A percentile compares a stretch with the other conserved stretches of the same genome.
phyloP scores from a whole-genome alignment of 768 basidiomycete genomes.

The Erythrobasidium yunnanense region DNA sequence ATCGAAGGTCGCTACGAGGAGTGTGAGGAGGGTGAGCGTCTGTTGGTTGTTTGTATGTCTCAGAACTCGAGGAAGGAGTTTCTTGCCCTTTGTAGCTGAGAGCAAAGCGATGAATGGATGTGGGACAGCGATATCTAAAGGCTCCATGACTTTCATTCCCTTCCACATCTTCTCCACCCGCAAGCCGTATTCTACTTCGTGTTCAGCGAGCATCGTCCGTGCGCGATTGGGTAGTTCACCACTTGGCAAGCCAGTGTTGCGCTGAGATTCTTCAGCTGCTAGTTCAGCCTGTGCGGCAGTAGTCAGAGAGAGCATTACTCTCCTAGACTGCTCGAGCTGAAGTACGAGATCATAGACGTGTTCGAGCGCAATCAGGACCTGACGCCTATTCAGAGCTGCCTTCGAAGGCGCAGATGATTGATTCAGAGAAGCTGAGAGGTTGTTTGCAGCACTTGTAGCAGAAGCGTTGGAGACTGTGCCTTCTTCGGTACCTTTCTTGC shows the following conservation, averaged over 20 bases:
- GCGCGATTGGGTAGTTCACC: not conserved
- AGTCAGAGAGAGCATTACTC: constrained; percentile 57
- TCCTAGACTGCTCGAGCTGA: constrained; percentile 68
- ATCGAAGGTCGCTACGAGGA: constrained; percentile 84
- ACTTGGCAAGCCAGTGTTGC: constrained; percentile 17
- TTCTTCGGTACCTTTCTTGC: constrained; percentile 41
- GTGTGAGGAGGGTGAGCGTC: constrained; percentile 75
- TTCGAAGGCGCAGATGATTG: constrained; percentile 52
- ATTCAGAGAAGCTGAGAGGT: constrained; percentile 8
- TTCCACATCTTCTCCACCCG: constrained; percentile 67
- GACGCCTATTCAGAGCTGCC: constrained; percentile 67
- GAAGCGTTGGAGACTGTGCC: too few relatives aligned
- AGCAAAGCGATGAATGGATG: constrained; percentile 94
- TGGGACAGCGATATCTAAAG: constrained; percentile 84
- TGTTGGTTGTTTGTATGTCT: constrained; percentile 67
- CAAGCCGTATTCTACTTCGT: constrained; percentile 30
- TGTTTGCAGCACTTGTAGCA: constrained; percentile 37
- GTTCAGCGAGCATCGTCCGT: not conserved
- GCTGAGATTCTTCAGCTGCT: constrained; percentile 50
- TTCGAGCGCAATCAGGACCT: constrained; percentile 70
- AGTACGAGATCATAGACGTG: constrained; percentile 72
- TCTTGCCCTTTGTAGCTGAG: constrained; percentile 79
- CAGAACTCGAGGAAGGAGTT: constrained; percentile 73
- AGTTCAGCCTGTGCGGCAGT: constrained; percentile 29
- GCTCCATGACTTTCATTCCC: constrained; percentile 70